These are phyloP conservation scores for Penicillium canescens DNA, from an alignment of 495 filamentous ascomycete genomes.

Conservation along the genomic window DNA sequence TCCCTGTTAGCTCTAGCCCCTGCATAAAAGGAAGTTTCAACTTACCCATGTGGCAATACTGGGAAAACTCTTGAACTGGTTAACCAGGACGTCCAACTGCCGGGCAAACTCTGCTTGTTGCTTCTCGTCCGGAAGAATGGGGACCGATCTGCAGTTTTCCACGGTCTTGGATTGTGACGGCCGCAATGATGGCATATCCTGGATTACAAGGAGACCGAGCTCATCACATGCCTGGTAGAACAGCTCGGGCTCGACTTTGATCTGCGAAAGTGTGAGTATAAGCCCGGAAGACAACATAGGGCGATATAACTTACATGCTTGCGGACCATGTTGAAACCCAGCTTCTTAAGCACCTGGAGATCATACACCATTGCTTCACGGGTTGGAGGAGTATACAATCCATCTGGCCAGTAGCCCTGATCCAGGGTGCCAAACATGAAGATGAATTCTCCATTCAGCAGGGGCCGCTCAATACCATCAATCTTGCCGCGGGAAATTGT, in stretches of 20 bases:
- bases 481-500: constrained; percentile 54
- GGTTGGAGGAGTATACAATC: constrained; percentile 60
- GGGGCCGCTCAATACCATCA: constrained; percentile 58
- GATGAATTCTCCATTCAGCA: constrained; percentile 63
- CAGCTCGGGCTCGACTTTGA: constrained; percentile 66
- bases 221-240: constrained; percentile 67
- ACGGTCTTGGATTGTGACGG: constrained; percentile 22
- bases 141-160: constrained; percentile 5
- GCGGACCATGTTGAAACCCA: constrained; percentile 67
- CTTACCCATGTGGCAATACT: constrained; percentile 55
- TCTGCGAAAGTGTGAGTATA: constrained; percentile 34
- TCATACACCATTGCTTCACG: constrained; percentile 67
- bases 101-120: constrained; percentile 62
- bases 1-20: not conserved
- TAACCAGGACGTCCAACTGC: constrained; percentile 59
- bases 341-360: constrained; percentile 55
- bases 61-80: constrained; percentile 62
- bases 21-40: not conserved
- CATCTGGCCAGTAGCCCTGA: constrained; percentile 71
- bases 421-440: constrained; percentile 69
- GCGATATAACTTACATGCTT: constrained; percentile 55
- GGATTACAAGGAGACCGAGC: constrained; percentile 62
- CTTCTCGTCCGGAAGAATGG: constrained; percentile 39
- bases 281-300: not conserved
- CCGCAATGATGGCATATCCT: constrained; percentile 66